These are phyloP conservation scores for Neurospora sp. DNA, from an alignment of 495 filamentous ascomycete species.

Conservation along the genomic window DNA sequence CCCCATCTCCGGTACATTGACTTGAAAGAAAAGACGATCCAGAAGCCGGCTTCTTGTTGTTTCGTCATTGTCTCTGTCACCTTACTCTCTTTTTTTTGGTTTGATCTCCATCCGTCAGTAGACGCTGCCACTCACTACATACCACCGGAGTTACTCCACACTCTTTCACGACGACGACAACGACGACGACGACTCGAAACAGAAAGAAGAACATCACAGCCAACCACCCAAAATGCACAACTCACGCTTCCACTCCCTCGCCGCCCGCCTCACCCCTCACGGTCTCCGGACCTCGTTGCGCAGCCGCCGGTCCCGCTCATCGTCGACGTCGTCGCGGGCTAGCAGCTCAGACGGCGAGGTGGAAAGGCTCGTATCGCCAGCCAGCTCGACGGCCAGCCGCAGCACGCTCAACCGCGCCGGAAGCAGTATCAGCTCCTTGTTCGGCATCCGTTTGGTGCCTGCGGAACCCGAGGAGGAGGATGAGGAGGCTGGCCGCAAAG, in stretches of 20 bases:
- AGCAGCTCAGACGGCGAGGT: slow-evolving; percentile 21
- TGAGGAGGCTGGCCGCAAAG: slow-evolving; percentile 36
- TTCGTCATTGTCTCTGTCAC: background rate
- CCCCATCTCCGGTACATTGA: background rate
- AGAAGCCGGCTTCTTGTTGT: background rate
- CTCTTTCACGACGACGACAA: background rate
- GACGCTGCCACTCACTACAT: background rate
- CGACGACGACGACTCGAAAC: background rate
- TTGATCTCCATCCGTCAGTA: background rate
- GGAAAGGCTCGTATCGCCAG: slow-evolving; percentile 29
- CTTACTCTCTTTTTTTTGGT: background rate
- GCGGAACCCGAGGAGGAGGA: slow-evolving; percentile 35
- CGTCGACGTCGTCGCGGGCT: slow-evolving; percentile 25
- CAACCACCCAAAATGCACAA: slow-evolving; percentile 27
- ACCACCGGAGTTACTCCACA: background rate
- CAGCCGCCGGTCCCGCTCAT: slow-evolving; percentile 30
- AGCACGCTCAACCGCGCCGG: slow-evolving; percentile 38
- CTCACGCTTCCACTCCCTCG: slow-evolving; percentile 41
- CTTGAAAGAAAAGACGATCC: background rate
- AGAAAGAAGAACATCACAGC: background rate
- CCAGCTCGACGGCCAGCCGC: slow-evolving; percentile 32
- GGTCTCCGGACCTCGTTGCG: slow-evolving; percentile 37
- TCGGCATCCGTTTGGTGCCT: slow-evolving; percentile 28
- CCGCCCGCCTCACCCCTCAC: slow-evolving; percentile 34
- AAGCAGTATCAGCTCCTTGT: background rate